A percentile compares a stretch with the other conserved stretches of the same genome.
Conservation (phyloP, 148 eudicot genomes). For the Fallopia convolvulus region DNA sequence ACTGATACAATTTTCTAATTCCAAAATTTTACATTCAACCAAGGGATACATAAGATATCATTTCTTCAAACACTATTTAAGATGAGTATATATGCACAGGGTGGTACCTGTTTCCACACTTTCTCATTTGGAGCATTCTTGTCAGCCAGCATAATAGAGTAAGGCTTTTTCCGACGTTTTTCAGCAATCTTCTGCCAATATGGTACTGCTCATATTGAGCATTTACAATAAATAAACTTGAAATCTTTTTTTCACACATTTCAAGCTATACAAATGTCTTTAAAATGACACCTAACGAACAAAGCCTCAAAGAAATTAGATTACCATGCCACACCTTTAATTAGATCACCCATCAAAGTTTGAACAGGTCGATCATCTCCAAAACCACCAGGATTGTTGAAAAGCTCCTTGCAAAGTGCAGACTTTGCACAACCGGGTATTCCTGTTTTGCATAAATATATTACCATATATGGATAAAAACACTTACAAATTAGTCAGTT, state of each 20-base stretch:
- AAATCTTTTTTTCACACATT: not conserved
- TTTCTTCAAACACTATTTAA: not conserved
- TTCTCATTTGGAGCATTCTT: conserved; percentile 98
- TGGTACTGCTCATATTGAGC: conserved; percentile 35
- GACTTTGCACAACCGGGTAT: conserved; percentile 99
- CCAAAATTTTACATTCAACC: not conserved
- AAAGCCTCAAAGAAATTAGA: not conserved
- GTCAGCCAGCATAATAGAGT: conserved; percentile 86
- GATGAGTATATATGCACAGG: not conserved
- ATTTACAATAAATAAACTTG: not conserved
- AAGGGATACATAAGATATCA: not conserved
- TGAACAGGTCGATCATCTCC: conserved; percentile 75
- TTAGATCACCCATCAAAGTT: conserved; percentile 92
- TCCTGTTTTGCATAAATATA: conserved; percentile 30
- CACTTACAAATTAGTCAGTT: not conserved
- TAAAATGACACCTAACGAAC: not conserved
- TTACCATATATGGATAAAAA: not conserved
- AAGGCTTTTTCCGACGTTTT: conserved; percentile 48
- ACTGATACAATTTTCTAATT: not conserved
- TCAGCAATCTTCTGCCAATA: conserved; percentile 88
- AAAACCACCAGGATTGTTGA: conserved; percentile 42
- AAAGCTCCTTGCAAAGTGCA: conserved; percentile 79
- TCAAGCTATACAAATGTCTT: not conserved
- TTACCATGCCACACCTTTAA: conserved; percentile 44
- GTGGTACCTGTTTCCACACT: conserved; percentile 77